These are phyloP conservation scores for Eucalyptus cladocalyx DNA, from an alignment of 345 rosid genomes.

Conservation along the genomic window DNA sequence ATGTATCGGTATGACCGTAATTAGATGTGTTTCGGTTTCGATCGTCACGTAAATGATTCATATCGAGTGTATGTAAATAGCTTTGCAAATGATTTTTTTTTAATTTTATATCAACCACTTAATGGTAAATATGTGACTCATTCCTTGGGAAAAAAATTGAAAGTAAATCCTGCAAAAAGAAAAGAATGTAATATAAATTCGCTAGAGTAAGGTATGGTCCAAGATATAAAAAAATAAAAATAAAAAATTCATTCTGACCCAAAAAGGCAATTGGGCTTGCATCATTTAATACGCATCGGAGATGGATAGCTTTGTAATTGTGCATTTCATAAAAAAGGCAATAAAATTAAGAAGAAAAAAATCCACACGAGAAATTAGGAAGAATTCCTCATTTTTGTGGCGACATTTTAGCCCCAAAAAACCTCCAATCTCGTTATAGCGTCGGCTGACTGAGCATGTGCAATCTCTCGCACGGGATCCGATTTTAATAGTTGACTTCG, in stretches of 20 bases:
- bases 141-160: neutral
- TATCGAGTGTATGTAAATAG: accelerated
- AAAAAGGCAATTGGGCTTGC: neutral
- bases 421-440: neutral
- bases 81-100: neutral
- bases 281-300: neutral
- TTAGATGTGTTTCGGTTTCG: accelerated
- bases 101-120: neutral
- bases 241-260: neutral
- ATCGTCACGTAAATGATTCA: neutral
- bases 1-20: neutral
- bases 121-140: neutral
- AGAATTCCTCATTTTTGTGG: neutral
- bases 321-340: neutral
- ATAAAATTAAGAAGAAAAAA: neutral
- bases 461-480: neutral
- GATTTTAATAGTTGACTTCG: neutral
- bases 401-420: neutral
- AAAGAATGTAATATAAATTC: neutral
- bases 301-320: neutral
- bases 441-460: neutral
- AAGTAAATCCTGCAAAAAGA: neutral
- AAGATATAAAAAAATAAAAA: neutral
- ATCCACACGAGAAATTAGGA: neutral
- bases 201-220: neutral